Percentiles rank a stretch among this genome's conserved stretches.
Evolutionary conservation across 2,329 filamentous ascomycete genomes (phyloP).

Genomic region (Verticillium zaregamsianum): DNA sequence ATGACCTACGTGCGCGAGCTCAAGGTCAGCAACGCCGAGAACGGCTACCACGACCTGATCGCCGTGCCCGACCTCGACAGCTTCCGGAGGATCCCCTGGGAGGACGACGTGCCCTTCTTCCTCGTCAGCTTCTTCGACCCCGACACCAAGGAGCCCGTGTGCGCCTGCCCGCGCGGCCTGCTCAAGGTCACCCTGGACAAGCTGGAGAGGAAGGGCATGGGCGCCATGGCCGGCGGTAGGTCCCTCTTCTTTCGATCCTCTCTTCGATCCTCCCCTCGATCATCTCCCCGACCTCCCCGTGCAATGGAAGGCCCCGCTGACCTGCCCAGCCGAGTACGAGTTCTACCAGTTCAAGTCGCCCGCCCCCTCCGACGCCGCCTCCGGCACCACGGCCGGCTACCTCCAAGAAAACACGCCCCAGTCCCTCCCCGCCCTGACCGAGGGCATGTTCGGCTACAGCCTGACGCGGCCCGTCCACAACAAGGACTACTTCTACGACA

Average conservation of each 20-base stretch:
- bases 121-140: slow-evolving; percentile 80
- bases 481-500: slow-evolving; percentile 85
- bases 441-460: slow-evolving; percentile 96
- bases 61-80: slow-evolving; percentile 74
- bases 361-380: slow-evolving; percentile 41
- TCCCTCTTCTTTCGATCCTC: slow-evolving; percentile 4
- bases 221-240: slow-evolving; percentile 85
- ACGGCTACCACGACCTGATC: slow-evolving; percentile 82
- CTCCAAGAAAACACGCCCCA: slow-evolving; percentile 69
- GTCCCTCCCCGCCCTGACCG: slow-evolving; percentile 73
- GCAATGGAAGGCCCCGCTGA: not conserved
- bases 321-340: slow-evolving; percentile 75
- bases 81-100: slow-evolving; percentile 87
- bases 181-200: slow-evolving; percentile 65
- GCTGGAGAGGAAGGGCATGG: slow-evolving; percentile 64
- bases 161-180: slow-evolving; percentile 75
- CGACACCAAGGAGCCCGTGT: slow-evolving; percentile 66
- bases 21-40: slow-evolving; percentile 82
- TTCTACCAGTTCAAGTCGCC: slow-evolving; percentile 88
- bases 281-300: not conserved
- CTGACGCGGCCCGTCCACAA: slow-evolving; percentile 84
- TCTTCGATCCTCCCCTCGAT: not conserved
- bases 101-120: slow-evolving; percentile 81
- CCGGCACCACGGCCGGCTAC: slow-evolving; percentile 68
- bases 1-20: slow-evolving; percentile 83